phyloP scores from a whole-genome alignment of 345 rosid genomes.

The Citrus maxima region DNA sequence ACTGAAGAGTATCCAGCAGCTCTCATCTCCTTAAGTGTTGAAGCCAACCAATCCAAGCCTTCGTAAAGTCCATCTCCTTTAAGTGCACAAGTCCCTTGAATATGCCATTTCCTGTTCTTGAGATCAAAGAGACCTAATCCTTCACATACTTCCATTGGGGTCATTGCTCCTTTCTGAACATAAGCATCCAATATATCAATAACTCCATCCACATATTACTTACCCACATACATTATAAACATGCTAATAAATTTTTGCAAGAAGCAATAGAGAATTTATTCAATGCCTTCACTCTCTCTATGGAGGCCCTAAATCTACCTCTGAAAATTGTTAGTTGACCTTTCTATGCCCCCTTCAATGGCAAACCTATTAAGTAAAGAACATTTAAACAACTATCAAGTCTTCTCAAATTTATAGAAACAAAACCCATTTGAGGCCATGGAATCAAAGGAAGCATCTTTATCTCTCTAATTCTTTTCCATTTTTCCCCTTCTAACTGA shows the following conservation, averaged over 20 bases:
- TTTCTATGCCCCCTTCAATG: background rate
- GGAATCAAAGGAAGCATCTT: background rate
- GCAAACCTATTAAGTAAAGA: background rate
- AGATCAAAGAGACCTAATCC: conserved; percentile 91
- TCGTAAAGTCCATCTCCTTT: conserved; percentile 97
- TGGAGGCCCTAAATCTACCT: conserved; percentile 4
- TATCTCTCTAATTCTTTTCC: background rate
- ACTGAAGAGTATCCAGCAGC: conserved; percentile 88
- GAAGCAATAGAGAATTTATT: background rate
- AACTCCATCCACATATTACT: background rate
- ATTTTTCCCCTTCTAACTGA: background rate
- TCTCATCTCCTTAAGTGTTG: conserved; percentile 80
- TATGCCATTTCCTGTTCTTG: conserved; percentile 98
- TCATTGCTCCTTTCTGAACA: conserved; percentile 94
- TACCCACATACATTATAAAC: background rate
- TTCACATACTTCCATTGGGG: conserved; percentile 88
- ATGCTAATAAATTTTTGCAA: background rate
- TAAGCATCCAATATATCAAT: background rate
- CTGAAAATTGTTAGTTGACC: background rate
- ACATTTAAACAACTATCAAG: background rate
- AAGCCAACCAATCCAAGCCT: conserved; percentile 91
- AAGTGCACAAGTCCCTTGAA: conserved; percentile 96
- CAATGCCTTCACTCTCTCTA: background rate
- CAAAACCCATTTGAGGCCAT: background rate
- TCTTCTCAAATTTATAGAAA: background rate